phyloP scores from a whole-genome alignment of 116 monocot genomes.

The Phalaenopsis hybrid region DNA sequence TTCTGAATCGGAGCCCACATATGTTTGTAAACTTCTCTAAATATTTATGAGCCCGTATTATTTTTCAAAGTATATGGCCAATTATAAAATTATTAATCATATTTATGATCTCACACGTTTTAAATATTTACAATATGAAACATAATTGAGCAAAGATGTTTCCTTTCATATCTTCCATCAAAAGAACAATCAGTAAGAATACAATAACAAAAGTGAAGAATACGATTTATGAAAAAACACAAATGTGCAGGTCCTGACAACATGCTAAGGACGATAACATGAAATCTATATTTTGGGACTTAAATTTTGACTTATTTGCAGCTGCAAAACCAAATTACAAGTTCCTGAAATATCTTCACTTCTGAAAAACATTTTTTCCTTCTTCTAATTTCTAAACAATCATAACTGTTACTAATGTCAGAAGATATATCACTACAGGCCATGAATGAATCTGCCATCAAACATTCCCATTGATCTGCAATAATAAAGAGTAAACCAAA shows the following conservation, averaged over 20 bases:
- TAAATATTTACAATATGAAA: no score
- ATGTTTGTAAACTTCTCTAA: no score
- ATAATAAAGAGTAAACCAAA: background rate
- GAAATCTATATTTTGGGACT: background rate
- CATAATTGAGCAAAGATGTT: no score
- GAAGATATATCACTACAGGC: background rate
- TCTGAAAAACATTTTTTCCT: background rate
- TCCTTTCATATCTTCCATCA: background rate
- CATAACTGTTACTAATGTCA: background rate
- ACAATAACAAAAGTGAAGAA: background rate
- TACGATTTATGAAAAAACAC: background rate
- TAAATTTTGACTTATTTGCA: background rate
- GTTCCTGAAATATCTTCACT: background rate
- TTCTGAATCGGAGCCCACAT: no score
- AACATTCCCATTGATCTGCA: slow-evolving; percentile 1
- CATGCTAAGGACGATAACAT: background rate
- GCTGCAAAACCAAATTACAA: background rate
- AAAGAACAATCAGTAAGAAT: background rate
- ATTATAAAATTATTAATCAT: no score
- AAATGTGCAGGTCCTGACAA: background rate
- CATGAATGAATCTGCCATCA: background rate
- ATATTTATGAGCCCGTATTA: no score
- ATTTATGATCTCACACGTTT: no score
- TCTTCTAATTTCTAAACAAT: background rate
- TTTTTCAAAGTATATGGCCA: no score